Percentiles rank a stretch among this genome's conserved stretches.
Conservation (phyloP, 1,139 yeast species). For the Scheffersomyces cryptocercus region DNA sequence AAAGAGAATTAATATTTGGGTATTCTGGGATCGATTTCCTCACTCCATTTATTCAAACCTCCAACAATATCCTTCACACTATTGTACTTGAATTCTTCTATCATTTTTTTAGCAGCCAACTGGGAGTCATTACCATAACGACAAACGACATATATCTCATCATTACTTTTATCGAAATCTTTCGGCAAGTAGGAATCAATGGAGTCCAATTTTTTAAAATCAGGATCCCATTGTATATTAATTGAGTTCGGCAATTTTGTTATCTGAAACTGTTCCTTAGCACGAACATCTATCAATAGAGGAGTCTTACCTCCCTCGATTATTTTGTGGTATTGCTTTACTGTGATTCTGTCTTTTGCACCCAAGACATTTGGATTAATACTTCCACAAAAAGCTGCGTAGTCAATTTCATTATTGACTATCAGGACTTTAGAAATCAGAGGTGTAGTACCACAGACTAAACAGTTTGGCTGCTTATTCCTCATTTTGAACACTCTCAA, state of each 20-base stretch:
- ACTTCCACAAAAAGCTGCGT: slow-evolving; percentile 74
- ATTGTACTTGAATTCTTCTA: slow-evolving; percentile 46
- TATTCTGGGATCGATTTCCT: slow-evolving; percentile 55
- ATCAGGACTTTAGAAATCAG: slow-evolving; percentile 49
- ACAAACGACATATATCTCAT: slow-evolving; percentile 58
- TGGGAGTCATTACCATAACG: slow-evolving; percentile 93
- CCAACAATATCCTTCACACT: slow-evolving; percentile 73
- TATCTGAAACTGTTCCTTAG: slow-evolving; percentile 71
- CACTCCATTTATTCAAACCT: slow-evolving; percentile 75
- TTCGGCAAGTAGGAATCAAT: slow-evolving; percentile 27
- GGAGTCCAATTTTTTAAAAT: slow-evolving; percentile 35
- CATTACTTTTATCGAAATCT: slow-evolving; percentile 18
- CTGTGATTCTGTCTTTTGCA: slow-evolving; percentile 47
- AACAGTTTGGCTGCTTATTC: slow-evolving; percentile 59
- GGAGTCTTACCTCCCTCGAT: slow-evolving; percentile 14
- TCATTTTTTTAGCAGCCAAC: slow-evolving; percentile 61
- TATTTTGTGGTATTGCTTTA: slow-evolving; percentile 36
- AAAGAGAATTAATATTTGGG: slow-evolving; percentile 59
- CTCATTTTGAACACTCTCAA: slow-evolving; percentile 82
- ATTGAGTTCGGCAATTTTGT: slow-evolving; percentile 60
- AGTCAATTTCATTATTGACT: slow-evolving; percentile 52
- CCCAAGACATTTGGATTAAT: slow-evolving; percentile 48
- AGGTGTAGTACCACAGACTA: slow-evolving; percentile 60
- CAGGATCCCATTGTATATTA: slow-evolving; percentile 61
- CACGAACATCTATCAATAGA: slow-evolving; percentile 76